Evolutionary conservation across 441 rosid species (phyloP).

Genomic region (Daphne laureola): DNA sequence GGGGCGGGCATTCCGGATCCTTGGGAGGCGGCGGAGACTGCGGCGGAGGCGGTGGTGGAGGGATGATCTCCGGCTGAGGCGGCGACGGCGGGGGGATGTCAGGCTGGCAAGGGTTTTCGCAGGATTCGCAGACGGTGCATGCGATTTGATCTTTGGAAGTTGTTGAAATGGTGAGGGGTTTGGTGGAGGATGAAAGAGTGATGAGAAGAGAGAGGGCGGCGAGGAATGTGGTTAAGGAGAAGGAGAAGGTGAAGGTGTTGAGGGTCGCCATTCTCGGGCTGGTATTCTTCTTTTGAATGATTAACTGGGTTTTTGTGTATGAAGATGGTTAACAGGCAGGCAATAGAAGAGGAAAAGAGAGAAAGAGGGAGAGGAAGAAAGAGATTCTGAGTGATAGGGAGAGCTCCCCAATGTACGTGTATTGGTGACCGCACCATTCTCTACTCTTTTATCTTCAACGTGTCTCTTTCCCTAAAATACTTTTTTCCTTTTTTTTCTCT

Average conservation of each 20-base stretch:
- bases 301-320: too few relatives aligned
- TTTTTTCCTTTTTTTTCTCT: background rate
- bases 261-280: constrained; percentile 6
- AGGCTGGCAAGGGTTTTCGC: constrained; percentile 51
- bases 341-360: background rate
- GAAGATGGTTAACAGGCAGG: constrained; percentile 2
- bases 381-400: background rate
- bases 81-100: constrained; percentile 27
- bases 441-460: constrained; percentile 14
- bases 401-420: constrained; percentile 4
- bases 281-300: background rate
- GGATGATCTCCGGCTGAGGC: constrained; percentile 19
- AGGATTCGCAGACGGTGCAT: constrained; percentile 44
- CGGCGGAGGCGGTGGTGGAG: constrained; percentile 31
- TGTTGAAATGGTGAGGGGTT: constrained; percentile 1
- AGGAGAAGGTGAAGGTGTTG: background rate
- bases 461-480: constrained; percentile 14
- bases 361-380: background rate
- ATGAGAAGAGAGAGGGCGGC: constrained; percentile 15
- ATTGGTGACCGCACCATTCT: constrained; percentile 21
- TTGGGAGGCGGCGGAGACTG: constrained; percentile 28
- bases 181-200: constrained; percentile 7
- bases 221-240: constrained; percentile 6
- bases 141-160: constrained; percentile 21
- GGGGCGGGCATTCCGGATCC: constrained; percentile 23